Evolutionary conservation across 495 filamentous ascomycete species (phyloP).

Genomic region (Bryoglossum gracile): DNA sequence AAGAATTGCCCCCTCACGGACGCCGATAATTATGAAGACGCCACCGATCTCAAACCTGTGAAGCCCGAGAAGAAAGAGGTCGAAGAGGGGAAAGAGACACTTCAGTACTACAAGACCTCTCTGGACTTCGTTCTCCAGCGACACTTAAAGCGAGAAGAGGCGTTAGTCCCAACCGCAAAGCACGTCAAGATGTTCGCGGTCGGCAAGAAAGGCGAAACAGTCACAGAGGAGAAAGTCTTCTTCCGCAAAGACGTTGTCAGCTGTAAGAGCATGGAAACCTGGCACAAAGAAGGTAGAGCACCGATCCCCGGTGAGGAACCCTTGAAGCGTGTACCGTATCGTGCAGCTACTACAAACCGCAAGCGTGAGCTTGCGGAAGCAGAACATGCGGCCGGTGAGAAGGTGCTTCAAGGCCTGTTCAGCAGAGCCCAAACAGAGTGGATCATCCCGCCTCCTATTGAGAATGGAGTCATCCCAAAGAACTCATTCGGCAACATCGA

Average conservation of each 20-base stretch:
- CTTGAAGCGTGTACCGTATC: conserved; percentile 80
- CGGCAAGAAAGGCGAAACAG: conserved; percentile 54
- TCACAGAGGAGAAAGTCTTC: conserved; percentile 73
- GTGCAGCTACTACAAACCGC: conserved; percentile 80
- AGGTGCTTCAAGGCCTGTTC: conserved; percentile 81
- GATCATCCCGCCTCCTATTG: conserved; percentile 80
- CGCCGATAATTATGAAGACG: conserved; percentile 71
- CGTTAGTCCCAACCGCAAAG: conserved; percentile 59
- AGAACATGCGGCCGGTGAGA: conserved; percentile 68
- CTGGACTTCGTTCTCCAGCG: conserved; percentile 78
- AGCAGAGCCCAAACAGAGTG: conserved; percentile 81
- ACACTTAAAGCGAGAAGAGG: conserved; percentile 90
- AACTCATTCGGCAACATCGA: conserved; percentile 98
- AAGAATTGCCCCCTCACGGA: conserved; percentile 41
- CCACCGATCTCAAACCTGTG: conserved; percentile 62
- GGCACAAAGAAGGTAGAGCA: conserved; percentile 92
- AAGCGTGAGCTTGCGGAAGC: conserved; percentile 86
- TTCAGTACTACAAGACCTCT: conserved; percentile 81
- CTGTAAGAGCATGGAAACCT: conserved; percentile 89
- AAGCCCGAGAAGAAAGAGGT: conserved; percentile 64
- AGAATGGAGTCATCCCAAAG: conserved; percentile 81
- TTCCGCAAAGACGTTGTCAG: conserved; percentile 68
- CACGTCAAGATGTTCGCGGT: conserved; percentile 68
- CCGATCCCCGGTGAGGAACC: conserved; percentile 62
- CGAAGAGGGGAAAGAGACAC: conserved; percentile 67